phyloP scores from a whole-genome alignment of 352 stramenopile genomes.

The Phytopythium oedochilum region DNA sequence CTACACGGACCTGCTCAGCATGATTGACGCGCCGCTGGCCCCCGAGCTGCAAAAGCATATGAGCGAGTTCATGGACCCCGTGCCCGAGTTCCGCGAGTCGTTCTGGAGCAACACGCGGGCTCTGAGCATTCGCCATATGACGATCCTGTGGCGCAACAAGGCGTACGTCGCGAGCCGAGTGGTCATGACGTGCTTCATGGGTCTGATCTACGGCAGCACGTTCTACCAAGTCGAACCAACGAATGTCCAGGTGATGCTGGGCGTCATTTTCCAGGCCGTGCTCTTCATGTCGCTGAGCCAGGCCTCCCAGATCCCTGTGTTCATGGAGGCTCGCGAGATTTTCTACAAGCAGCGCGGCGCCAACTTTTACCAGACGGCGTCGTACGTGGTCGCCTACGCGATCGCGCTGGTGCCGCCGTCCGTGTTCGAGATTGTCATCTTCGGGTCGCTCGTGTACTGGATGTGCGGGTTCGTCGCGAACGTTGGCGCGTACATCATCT shows the following conservation, averaged over 20 bases:
- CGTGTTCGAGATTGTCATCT: conserved; percentile 53
- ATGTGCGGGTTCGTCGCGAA: conserved; percentile 44
- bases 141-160: conserved; percentile 31
- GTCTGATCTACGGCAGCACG: conserved; percentile 32
- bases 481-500: conserved; percentile 21
- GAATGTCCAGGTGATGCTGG: conserved; percentile 44
- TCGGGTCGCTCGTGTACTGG: conserved; percentile 79
- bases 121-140: conserved; percentile 33
- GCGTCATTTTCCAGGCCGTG: conserved; percentile 72
- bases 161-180: conserved; percentile 15
- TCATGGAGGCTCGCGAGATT: conserved; percentile 53
- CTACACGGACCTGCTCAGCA: conserved; percentile 8
- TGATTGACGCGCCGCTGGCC: conserved; percentile 14
- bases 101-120: conserved; percentile 11
- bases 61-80: conserved; percentile 13
- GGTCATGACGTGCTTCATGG: conserved; percentile 31
- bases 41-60: conserved; percentile 8
- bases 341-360: conserved; percentile 75
- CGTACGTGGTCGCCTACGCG: conserved; percentile 50
- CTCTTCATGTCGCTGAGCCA: conserved; percentile 80
- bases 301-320: conserved; percentile 63
- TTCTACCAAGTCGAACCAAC: conserved; percentile 47
- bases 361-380: conserved; percentile 74
- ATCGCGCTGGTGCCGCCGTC: conserved; percentile 23
- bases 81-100: conserved; percentile 15